These are phyloP conservation scores for Otatea glauca DNA, from an alignment of 176 grass and related monocot species.

Conservation along the genomic window DNA sequence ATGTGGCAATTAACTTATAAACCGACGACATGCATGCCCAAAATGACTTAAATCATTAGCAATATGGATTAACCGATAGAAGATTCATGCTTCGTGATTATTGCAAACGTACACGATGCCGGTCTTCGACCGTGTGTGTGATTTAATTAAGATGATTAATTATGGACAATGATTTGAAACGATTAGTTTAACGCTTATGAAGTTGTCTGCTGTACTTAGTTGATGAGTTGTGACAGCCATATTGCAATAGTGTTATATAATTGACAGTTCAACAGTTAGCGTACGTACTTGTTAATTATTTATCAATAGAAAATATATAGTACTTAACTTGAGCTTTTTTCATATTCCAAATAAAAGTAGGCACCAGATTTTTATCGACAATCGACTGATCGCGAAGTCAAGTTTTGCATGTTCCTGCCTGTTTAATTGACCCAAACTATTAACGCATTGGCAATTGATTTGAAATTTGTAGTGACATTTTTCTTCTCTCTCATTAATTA, in stretches of 20 bases:
- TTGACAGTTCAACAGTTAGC: constrained; percentile 20
- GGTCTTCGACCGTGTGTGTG: too few species aligned
- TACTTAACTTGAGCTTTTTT: not conserved
- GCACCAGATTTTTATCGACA: not conserved
- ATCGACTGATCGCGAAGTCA: not conserved
- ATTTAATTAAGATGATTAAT: not conserved
- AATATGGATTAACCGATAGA: not conserved
- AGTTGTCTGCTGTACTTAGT: constrained; percentile 10
- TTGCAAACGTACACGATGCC: not conserved
- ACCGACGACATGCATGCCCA: not conserved
- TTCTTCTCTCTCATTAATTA: not conserved
- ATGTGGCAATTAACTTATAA: too few species aligned
- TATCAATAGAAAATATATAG: not conserved
- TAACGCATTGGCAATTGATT: not conserved
- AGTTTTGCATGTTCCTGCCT: not conserved
- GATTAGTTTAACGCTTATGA: constrained; percentile 8
- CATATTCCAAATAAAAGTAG: not conserved
- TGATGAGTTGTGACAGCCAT: constrained; percentile 18
- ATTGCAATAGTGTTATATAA: not conserved
- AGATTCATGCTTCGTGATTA: not conserved
- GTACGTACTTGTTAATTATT: not conserved
- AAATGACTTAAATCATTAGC: not conserved
- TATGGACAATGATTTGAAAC: not conserved
- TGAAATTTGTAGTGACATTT: not conserved
- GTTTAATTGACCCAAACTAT: not conserved